Evolutionary conservation across 148 eudicot species (phyloP).

Genomic region (Rhododendron ferrugineum): DNA sequence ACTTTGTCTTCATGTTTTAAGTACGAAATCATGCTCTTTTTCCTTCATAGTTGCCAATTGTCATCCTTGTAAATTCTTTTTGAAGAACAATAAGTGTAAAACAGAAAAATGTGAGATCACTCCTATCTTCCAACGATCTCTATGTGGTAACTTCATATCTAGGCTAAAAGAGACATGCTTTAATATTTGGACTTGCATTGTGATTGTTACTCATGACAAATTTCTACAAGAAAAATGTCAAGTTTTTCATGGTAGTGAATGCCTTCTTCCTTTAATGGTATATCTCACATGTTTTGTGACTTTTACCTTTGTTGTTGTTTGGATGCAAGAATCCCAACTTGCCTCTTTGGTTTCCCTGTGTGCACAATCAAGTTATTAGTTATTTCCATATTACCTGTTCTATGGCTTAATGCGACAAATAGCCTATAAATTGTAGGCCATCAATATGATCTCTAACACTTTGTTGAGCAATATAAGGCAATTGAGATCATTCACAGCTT

Average conservation of each 20-base stretch:
- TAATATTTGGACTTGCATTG: neutral
- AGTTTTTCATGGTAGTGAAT: neutral
- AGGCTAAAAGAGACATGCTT: neutral
- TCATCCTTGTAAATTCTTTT: constrained; percentile 10
- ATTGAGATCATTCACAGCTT: neutral
- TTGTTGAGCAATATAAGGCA: neutral
- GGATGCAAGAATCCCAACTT: neutral
- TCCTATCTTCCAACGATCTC: neutral
- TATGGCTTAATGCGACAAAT: neutral
- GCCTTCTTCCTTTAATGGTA: neutral
- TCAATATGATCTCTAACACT: neutral
- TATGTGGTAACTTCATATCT: neutral
- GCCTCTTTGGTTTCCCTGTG: neutral
- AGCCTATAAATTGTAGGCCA: neutral
- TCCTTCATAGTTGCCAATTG: neutral
- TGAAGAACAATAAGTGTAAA: neutral
- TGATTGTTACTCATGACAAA: neutral
- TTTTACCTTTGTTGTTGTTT: neutral
- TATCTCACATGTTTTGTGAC: neutral
- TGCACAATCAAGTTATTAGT: neutral
- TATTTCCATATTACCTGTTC: neutral
- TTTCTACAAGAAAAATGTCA: neutral
- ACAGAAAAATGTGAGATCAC: neutral
- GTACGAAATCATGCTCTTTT: neutral
- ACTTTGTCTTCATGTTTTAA: neutral